Conservation (phyloP, 768 basidiomycete species). For the Rhizopogon sp. region DNA sequence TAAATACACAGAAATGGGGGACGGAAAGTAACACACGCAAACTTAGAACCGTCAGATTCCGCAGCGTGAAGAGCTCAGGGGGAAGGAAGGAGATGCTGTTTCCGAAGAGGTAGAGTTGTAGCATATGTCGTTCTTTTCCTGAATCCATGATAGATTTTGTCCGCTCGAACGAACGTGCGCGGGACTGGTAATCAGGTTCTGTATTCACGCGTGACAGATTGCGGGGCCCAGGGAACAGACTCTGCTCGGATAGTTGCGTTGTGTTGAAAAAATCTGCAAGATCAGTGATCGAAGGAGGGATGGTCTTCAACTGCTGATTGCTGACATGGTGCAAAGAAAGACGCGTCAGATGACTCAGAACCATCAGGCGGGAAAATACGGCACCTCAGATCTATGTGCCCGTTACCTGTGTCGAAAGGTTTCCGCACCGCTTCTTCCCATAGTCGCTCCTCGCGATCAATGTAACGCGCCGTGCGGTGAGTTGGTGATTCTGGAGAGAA, state of each 20-base stretch:
- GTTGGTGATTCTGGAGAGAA: constrained; percentile 6
- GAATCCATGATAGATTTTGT: constrained; percentile 23
- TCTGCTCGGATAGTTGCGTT: constrained; percentile 29
- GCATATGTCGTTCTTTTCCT: constrained; percentile 41
- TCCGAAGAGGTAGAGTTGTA: constrained; percentile 51
- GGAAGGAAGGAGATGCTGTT: constrained; percentile 56
- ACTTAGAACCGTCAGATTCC: constrained; percentile 56
- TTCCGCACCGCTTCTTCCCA: constrained; percentile 45
- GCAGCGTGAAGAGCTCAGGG: constrained; percentile 48
- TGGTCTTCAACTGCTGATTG: constrained; percentile 36
- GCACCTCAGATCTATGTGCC: constrained; percentile 53
- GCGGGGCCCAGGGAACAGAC: constrained; percentile 17
- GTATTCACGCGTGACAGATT: constrained; percentile 30
- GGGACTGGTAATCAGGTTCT: constrained; percentile 22
- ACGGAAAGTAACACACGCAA: constrained; percentile 43
- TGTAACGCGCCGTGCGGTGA: constrained; percentile 12
- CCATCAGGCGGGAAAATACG: constrained; percentile 8
- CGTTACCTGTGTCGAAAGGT: constrained; percentile 43
- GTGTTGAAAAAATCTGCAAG: constrained; percentile 43
- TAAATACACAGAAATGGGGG: not conserved
- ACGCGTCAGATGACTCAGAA: not conserved
- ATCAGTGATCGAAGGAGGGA: constrained; percentile 44
- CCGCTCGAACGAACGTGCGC: constrained; percentile 19
- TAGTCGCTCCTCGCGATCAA: constrained; percentile 29
- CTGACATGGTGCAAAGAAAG: constrained; percentile 18